These are phyloP conservation scores for Exutisphaerella laricina DNA, from an alignment of 2,329 filamentous ascomycete species.

Conservation along the genomic window DNA sequence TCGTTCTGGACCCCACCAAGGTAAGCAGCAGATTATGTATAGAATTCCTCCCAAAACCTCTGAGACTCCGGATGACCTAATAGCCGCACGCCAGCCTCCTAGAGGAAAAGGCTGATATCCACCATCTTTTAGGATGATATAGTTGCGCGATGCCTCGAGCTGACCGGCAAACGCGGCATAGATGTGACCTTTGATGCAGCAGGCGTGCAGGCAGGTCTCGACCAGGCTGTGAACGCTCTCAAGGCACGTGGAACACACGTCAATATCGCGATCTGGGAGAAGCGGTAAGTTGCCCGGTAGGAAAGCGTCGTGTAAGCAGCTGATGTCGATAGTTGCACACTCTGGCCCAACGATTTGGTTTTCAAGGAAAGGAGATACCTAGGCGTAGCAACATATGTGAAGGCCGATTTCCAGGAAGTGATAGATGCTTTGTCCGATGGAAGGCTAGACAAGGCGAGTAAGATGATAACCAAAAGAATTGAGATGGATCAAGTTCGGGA, in stretches of 20 bases:
- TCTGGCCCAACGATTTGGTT: conserved; percentile 47
- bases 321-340: too few species aligned
- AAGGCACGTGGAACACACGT: conserved; percentile 48
- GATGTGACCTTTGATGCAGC: conserved; percentile 50
- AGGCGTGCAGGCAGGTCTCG: conserved; percentile 48
- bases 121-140: conserved; percentile 43
- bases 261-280: conserved; percentile 54
- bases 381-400: conserved; percentile 48
- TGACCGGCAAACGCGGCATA: conserved; percentile 43
- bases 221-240: conserved; percentile 45
- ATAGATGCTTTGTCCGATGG: conserved; percentile 45
- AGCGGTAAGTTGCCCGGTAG: conserved; percentile 35
- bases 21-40: too few species aligned
- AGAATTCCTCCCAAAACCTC: too few species aligned
- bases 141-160: conserved; percentile 38
- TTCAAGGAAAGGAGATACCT: conserved; percentile 51
- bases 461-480: conserved; percentile 48
- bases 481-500: conserved; percentile 43
- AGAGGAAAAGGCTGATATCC: not conserved
- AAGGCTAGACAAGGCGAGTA: conserved; percentile 36
- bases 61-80: too few species aligned
- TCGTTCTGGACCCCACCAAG: conserved; percentile 51
- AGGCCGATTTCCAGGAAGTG: conserved; percentile 47
- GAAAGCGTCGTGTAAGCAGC: too few species aligned
- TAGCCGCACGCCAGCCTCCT: conserved; percentile 31